Conservation (phyloP, 2,329 filamentous ascomycete genomes). For the Microcyclospora tardicrescens region DNA sequence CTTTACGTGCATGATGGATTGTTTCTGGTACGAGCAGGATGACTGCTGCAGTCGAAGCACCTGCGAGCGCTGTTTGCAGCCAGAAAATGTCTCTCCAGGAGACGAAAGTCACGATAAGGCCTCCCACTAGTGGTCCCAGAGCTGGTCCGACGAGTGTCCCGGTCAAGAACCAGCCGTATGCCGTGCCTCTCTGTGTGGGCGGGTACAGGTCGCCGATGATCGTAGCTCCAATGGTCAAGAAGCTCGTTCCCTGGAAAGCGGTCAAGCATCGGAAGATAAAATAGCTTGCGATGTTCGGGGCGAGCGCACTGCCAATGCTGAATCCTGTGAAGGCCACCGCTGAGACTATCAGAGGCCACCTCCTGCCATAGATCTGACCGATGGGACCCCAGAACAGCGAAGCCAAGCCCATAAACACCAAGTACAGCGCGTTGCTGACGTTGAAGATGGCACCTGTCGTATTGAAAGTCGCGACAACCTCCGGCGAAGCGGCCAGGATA, state of each 20-base stretch:
- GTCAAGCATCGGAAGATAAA: conserved; percentile 63
- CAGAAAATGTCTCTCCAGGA: conserved; percentile 67
- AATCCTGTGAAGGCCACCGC: conserved; percentile 53
- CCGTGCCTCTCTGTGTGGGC: conserved; percentile 54
- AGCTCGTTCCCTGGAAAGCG: conserved; percentile 62
- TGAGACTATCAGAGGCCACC: conserved; percentile 42
- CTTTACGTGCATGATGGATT: conserved; percentile 50
- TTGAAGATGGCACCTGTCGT: conserved; percentile 60
- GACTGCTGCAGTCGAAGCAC: conserved; percentile 44
- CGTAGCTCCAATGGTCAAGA: conserved; percentile 57
- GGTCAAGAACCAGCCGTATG: conserved; percentile 53
- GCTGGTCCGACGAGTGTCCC: conserved; percentile 56
- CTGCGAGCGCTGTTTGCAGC: conserved; percentile 58
- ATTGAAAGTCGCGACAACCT: conserved; percentile 45
- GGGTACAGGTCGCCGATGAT: conserved; percentile 49
- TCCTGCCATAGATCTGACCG: conserved; percentile 37
- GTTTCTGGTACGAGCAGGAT: conserved; percentile 61
- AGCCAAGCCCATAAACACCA: conserved; percentile 59
- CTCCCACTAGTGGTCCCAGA: conserved; percentile 48
- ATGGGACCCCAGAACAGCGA: conserved; percentile 61
- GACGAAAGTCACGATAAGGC: conserved; percentile 62
- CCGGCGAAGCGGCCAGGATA: conserved; percentile 59
- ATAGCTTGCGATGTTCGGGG: conserved; percentile 57
- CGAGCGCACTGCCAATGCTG: conserved; percentile 58
- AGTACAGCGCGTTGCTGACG: conserved; percentile 60